Conservation (phyloP, 2,329 filamentous ascomycete genomes). For the Laburnicola sp. region DNA sequence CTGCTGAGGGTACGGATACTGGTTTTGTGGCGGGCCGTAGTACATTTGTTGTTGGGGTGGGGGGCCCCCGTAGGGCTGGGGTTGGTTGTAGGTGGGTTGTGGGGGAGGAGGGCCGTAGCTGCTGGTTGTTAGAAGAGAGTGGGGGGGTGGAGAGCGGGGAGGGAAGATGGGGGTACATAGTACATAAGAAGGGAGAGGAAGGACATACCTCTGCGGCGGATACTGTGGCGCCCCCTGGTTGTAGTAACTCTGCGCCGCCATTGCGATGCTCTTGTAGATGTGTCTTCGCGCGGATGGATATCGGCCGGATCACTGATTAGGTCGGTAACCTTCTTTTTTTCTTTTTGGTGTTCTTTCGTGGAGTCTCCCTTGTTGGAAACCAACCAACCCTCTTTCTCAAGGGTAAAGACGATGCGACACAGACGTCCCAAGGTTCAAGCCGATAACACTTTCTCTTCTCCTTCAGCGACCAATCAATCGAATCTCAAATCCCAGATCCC, state of each 20-base stretch:
- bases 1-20: conserved; percentile 29
- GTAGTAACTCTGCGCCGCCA: conserved; percentile 47
- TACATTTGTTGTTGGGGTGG: conserved; percentile 34
- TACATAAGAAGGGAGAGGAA: neutral
- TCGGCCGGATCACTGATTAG: neutral
- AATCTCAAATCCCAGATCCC: no score
- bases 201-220: conserved; percentile 38
- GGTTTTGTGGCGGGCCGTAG: conserved; percentile 31
- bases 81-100: conserved; percentile 2
- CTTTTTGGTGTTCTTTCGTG: neutral
- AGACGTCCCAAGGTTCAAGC: no score
- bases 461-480: no score
- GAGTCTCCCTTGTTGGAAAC: no score
- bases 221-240: conserved; percentile 40
- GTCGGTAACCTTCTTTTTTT: neutral
- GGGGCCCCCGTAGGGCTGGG: conserved; percentile 17
- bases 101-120: conserved; percentile 30
- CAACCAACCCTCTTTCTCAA: no score
- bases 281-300: neutral
- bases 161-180: neutral
- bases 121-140: neutral
- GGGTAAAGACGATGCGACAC: no score
- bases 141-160: neutral
- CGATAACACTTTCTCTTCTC: no score
- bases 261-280: conserved; percentile 11